phyloP scores from a whole-genome alignment of 495 filamentous ascomycete species.

The Extremus antarcticus region DNA sequence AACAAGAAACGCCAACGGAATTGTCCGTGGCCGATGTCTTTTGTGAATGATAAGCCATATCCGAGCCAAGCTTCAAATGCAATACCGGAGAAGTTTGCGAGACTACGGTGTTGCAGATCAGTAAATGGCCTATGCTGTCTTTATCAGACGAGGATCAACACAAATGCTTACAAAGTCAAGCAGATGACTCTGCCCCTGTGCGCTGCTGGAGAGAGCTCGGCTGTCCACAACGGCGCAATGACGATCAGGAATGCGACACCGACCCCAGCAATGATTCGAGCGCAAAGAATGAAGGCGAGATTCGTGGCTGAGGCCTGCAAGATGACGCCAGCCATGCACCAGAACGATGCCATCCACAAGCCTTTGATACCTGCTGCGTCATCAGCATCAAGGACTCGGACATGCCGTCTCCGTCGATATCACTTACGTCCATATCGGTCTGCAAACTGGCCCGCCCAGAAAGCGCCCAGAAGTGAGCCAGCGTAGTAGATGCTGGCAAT shows the following conservation, averaged over 20 bases:
- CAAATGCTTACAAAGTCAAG: background rate
- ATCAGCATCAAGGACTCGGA: too few relatives aligned
- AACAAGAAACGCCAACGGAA: background rate
- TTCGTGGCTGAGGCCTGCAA: background rate
- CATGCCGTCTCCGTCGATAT: too few relatives aligned
- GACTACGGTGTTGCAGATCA: too few relatives aligned
- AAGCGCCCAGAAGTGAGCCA: background rate
- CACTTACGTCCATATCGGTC: background rate
- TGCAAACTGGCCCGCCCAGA: background rate
- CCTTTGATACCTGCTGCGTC: too few relatives aligned
- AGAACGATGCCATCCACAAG: background rate
- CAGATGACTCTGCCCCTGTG: background rate
- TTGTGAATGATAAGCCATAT: background rate
- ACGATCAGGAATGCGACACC: background rate
- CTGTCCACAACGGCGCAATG: background rate
- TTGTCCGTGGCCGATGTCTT: background rate
- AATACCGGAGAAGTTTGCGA: background rate
- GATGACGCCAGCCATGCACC: background rate
- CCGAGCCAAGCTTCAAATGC: background rate
- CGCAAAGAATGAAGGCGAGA: background rate
- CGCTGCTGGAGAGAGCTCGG: background rate
- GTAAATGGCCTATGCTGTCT: too few relatives aligned
- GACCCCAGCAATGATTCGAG: background rate
- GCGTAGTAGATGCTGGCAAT: conserved; percentile 1
- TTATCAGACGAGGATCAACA: too few relatives aligned